Conservation (phyloP, 225 moss, liverwort and hornwort species). For the Physcomitrium patens region DNA sequence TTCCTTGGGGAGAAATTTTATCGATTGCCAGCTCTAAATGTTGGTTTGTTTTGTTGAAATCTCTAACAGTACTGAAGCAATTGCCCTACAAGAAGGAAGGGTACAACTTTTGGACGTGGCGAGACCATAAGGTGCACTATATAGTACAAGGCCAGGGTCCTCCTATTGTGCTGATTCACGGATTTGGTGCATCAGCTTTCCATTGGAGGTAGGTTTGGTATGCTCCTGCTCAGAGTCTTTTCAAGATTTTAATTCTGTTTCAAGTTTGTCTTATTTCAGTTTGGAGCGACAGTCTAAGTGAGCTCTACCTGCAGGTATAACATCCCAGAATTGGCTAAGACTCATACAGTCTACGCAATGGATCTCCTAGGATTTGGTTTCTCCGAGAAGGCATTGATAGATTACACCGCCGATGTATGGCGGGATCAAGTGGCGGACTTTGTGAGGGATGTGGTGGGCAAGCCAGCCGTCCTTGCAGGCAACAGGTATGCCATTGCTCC, state of each 20-base stretch:
- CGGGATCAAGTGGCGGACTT: constrained; percentile 93
- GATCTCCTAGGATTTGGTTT: constrained; percentile 90
- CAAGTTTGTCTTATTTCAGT: neutral
- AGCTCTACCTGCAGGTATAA: constrained; percentile 58
- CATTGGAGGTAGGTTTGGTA: constrained; percentile 79
- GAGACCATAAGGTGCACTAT: constrained; percentile 87
- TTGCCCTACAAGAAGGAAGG: constrained; percentile 81
- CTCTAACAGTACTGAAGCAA: constrained; percentile 52
- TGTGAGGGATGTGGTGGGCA: constrained; percentile 74
- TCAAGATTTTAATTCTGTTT: neutral
- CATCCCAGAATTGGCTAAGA: constrained; percentile 88
- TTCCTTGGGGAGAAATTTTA: neutral
- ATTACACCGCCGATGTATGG: constrained; percentile 74
- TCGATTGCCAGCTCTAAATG: neutral
- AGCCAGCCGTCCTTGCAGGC: constrained; percentile 84
- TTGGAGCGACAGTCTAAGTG: neutral
- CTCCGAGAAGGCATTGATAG: constrained; percentile 88
- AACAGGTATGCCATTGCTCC: constrained; percentile 60
- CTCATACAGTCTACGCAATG: constrained; percentile 88
- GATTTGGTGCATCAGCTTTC: constrained; percentile 91
- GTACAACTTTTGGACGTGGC: constrained; percentile 95
- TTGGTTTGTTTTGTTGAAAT: neutral
- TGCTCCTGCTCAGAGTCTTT: neutral
- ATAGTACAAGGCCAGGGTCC: constrained; percentile 88
- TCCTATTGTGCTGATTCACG: constrained; percentile 90